Percentiles rank a stretch among this genome's conserved stretches.
These are phyloP conservation scores for Boletus pseudopeckii DNA, from an alignment of 768 basidiomycete genomes.

Conservation along the genomic window DNA sequence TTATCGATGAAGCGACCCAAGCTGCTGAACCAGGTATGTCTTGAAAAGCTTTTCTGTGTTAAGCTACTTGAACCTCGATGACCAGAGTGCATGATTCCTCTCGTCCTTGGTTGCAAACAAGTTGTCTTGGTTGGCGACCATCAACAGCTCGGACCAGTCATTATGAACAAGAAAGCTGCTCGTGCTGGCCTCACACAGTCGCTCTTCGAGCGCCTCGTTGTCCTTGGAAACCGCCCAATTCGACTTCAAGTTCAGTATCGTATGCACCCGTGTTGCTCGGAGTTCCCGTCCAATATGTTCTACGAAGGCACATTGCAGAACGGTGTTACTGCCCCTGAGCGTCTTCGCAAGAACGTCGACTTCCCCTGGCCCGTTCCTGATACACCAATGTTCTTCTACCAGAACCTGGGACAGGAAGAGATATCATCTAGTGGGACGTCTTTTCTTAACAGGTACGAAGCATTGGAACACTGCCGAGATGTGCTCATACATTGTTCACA, in stretches of 20 bases:
- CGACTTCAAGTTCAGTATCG: slow-evolving; percentile 99
- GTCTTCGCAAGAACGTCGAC: slow-evolving; percentile 95
- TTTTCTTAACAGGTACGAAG: slow-evolving; percentile 80
- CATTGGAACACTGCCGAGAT: not conserved
- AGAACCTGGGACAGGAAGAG: slow-evolving; percentile 98
- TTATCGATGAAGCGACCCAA: slow-evolving; percentile 98
- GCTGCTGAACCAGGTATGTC: slow-evolving; percentile 88
- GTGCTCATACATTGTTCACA: slow-evolving; percentile 28
- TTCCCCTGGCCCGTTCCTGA: slow-evolving; percentile 98
- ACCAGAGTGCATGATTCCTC: slow-evolving; percentile 97
- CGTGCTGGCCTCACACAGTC: slow-evolving; percentile 98
- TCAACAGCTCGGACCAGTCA: slow-evolving; percentile 95
- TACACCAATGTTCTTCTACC: slow-evolving; percentile 99
- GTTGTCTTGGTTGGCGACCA: slow-evolving; percentile 98
- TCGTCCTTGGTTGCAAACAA: slow-evolving; percentile 97
- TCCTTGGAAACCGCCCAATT: slow-evolving; percentile 94
- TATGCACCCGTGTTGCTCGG: slow-evolving; percentile 99
- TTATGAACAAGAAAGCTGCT: slow-evolving; percentile 99
- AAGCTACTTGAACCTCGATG: slow-evolving; percentile 10
- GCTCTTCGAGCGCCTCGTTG: slow-evolving; percentile 93
- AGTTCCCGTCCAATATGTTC: slow-evolving; percentile 99
- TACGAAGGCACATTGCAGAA: slow-evolving; percentile 99
- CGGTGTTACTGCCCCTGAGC: slow-evolving; percentile 97
- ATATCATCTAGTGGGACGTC: slow-evolving; percentile 98
- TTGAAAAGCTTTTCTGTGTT: not conserved